Evolutionary conservation across 208 protist species (phyloP), one percentile per base, ranked within the genome.

Genomic region (Leishmania martiniquensis): DNA sequence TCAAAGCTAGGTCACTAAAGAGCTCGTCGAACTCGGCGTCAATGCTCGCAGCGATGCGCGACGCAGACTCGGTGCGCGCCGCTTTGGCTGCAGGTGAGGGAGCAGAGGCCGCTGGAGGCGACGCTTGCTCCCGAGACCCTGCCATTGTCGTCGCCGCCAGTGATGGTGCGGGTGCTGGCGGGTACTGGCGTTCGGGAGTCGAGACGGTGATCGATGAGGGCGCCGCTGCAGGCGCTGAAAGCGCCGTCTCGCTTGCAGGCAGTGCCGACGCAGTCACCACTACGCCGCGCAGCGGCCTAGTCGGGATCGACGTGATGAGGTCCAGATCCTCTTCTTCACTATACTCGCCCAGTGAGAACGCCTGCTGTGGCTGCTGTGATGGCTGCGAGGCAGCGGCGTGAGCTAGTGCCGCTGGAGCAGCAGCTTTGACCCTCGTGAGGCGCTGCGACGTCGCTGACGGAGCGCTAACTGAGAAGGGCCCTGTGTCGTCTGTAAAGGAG

Each of bases 21-120:
- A 95, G 80, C 59, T 92, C 84, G 22, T 93, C 87, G 49, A 96
- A 94, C 84, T 94, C 87, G 51, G 81, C 85, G 71, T 96, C 90
- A 63, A 93, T 86, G 62, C 71, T 80, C 44, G 83, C 83, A 34
- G 78, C 76, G 6, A 86, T 79, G 20, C 69, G 78, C 29, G 72
- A 70, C 17, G 77, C 66, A 20, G 74, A 79, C 4, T n/a, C n/a
- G n/a, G n/a, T n/a, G n/a, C n/a, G n/a, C n/a, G 68, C 74, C 4
- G 32, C 42, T 10, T 37, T 4, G 4, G 70, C n/a, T 65, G 59
- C 25, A 3, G 29, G 20, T 37, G 42, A 37, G 81, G 77, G 6
- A 75, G 51, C 6, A 29, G 22, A 7, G 15, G 7, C 20, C 1
- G 45, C n/a, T n/a, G n/a, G n/a, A n/a, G n/a, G n/a, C n/a, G n/a